These are phyloP conservation scores for Stemphylium lycopersici DNA, from an alignment of 2,329 filamentous ascomycete genomes.

Conservation along the genomic window DNA sequence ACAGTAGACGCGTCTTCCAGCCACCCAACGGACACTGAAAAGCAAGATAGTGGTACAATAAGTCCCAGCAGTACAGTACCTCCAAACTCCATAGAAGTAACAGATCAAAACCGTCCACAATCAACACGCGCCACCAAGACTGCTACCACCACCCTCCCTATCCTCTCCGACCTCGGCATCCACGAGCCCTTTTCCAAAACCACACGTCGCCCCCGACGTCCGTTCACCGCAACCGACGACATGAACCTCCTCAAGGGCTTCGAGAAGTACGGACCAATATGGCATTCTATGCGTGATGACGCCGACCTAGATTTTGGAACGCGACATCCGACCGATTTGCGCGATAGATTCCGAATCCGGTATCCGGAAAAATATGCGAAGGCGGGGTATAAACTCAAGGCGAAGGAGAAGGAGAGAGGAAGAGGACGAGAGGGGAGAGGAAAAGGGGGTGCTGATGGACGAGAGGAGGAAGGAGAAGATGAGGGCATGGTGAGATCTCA, in stretches of 20 bases:
- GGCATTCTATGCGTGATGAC: slow-evolving; percentile 66
- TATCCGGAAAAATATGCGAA: slow-evolving; percentile 63
- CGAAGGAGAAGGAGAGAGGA: slow-evolving; percentile 36
- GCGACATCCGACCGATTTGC: slow-evolving; percentile 62
- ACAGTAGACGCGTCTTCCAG: neutral
- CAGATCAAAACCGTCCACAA: neutral
- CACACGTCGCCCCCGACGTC: slow-evolving; percentile 60
- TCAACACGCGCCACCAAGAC: slow-evolving; percentile 22
- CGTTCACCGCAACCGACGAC: slow-evolving; percentile 64
- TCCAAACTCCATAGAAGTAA: neutral
- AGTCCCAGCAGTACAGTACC: neutral
- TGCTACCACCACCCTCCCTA: slow-evolving; percentile 33
- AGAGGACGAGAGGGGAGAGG: neutral
- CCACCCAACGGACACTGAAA: neutral
- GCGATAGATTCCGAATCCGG: slow-evolving; percentile 66
- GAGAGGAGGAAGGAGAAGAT: slow-evolving; percentile 4
- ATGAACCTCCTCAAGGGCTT: slow-evolving; percentile 64
- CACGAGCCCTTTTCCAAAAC: slow-evolving; percentile 57
- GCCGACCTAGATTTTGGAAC: slow-evolving; percentile 57
- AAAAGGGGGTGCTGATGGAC: neutral
- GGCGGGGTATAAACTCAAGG: slow-evolving; percentile 52
- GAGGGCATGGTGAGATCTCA: slow-evolving; percentile 1
- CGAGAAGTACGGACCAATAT: slow-evolving; percentile 63
- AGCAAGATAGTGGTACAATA: neutral
- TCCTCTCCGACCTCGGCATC: slow-evolving; percentile 55